A percentile compares a stretch with the other conserved stretches of the same genome.
Evolutionary conservation across 352 stramenopile species (phyloP).

Genomic region (Phytophthora hybrid): DNA sequence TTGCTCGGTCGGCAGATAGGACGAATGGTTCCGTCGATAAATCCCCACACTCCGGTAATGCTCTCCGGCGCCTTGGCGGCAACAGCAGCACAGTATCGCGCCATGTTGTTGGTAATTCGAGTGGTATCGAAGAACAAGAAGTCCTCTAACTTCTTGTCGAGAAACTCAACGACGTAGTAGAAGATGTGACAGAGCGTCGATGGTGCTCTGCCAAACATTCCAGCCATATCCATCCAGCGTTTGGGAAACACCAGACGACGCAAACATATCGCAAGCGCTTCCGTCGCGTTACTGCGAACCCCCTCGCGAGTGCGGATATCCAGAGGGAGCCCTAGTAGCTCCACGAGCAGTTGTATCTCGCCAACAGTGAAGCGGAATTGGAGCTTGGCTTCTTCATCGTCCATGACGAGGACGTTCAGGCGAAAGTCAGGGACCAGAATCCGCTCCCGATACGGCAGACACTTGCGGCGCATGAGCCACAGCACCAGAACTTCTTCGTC

Average conservation of each 20-base stretch:
- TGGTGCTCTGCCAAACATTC: neutral
- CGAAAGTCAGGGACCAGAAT: neutral
- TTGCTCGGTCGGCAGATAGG: constrained; percentile 20
- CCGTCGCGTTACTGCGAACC: neutral
- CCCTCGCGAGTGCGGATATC: neutral
- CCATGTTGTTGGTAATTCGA: constrained; percentile 9
- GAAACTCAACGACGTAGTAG: constrained; percentile 16
- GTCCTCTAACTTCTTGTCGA: constrained; percentile 10
- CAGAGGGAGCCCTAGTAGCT: neutral
- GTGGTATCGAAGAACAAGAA: constrained; percentile 24
- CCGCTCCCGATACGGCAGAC: neutral
- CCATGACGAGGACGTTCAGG: neutral
- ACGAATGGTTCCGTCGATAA: constrained; percentile 22
- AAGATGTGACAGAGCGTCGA: constrained; percentile 20
- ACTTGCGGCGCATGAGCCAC: neutral
- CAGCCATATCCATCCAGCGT: neutral
- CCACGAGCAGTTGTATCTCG: neutral
- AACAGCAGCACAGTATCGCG: constrained; percentile 17
- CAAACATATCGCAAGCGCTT: neutral
- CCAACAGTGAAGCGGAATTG: neutral
- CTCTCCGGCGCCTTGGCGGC: neutral
- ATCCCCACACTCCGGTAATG: constrained; percentile 8
- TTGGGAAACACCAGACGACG: neutral
- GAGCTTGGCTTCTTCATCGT: neutral
- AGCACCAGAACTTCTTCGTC: neutral